Percentiles rank a stretch among this genome's conserved stretches.
These are phyloP conservation scores for Alectoria sarmentosa DNA, from an alignment of 495 filamentous ascomycete genomes.

Conservation along the genomic window DNA sequence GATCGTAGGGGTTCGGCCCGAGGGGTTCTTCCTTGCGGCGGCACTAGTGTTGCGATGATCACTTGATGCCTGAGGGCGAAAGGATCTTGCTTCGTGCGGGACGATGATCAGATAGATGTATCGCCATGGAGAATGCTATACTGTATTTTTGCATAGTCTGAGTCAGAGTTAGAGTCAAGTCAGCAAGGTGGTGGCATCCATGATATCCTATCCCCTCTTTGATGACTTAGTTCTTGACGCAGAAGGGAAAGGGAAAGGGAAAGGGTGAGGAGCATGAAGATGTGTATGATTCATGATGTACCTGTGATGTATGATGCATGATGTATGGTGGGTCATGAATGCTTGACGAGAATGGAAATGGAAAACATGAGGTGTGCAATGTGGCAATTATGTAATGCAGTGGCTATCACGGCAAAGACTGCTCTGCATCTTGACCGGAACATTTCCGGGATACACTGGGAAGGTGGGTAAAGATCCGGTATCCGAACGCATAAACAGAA, in stretches of 20 bases:
- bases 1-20: conserved; percentile 8
- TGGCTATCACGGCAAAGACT: neutral
- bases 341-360: neutral
- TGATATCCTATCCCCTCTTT: no score
- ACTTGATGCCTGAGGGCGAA: neutral
- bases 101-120: no score
- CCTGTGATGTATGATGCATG: no score
- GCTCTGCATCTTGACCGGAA: no score
- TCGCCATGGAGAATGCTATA: neutral
- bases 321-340: neutral
- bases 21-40: neutral
- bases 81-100: neutral
- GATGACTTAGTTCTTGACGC: neutral
- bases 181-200: neutral
- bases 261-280: neutral
- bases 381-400: neutral
- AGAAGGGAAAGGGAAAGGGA: neutral
- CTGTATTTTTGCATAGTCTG: no score
- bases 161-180: neutral
- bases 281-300: no score
- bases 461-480: neutral
- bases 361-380: neutral
- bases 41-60: neutral
- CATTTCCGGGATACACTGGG: no score
- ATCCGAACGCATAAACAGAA: neutral